phyloP scores from a whole-genome alignment of 2,329 filamentous ascomycete genomes.

The Botrytis squamosa region DNA sequence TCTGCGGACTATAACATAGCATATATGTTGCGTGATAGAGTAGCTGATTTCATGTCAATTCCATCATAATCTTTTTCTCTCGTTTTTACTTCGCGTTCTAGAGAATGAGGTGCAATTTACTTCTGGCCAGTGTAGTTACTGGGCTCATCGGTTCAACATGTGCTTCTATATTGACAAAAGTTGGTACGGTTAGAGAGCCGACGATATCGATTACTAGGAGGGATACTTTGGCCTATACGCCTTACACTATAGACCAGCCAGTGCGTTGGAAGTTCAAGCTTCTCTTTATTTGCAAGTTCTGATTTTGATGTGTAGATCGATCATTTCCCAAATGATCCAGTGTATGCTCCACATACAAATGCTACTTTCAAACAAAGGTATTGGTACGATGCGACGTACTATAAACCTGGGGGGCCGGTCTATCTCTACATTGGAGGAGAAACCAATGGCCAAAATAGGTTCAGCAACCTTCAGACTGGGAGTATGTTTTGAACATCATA shows the following conservation, averaged over 20 bases:
- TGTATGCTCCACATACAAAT: constrained; percentile 45
- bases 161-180: constrained; percentile 19
- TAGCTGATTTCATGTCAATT: not conserved
- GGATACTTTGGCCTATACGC: not conserved
- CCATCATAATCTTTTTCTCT: not conserved
- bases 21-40: constrained; percentile 1
- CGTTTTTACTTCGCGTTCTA: not conserved
- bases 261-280: constrained; percentile 23
- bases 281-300: not conserved
- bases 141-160: not conserved
- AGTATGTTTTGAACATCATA: constrained; percentile 30
- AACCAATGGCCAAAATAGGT: constrained; percentile 41
- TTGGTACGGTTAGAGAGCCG: constrained; percentile 8
- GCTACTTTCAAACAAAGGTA: constrained; percentile 55
- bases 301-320: constrained; percentile 42
- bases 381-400: constrained; percentile 54
- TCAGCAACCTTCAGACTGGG: constrained; percentile 44
- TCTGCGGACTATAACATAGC: not conserved
- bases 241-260: constrained; percentile 29
- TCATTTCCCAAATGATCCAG: constrained; percentile 45
- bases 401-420: constrained; percentile 53
- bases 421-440: constrained; percentile 51
- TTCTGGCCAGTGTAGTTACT: constrained; percentile 18
- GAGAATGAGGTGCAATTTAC: constrained; percentile 19
- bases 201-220: not conserved